Evolutionary conservation across 2,329 filamentous ascomycete species (phyloP).

Genomic region (Teratosphaeria gauchensis): DNA sequence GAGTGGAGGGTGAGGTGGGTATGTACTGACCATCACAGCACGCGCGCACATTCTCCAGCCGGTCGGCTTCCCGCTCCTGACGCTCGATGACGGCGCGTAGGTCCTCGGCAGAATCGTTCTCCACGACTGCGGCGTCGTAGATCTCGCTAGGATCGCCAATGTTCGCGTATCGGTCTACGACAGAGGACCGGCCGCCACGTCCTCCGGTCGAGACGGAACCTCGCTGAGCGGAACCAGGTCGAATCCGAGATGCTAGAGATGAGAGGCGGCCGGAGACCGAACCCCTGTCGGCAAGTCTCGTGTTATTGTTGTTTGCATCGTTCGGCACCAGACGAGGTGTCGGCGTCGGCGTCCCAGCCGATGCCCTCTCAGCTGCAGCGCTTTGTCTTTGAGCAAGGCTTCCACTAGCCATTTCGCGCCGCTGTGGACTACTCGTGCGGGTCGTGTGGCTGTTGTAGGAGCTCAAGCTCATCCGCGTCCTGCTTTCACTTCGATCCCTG

Average conservation of each 20-base stretch:
- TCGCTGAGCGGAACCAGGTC: conserved; percentile 13
- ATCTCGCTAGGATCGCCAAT: conserved; percentile 20
- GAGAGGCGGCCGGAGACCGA: conserved; percentile 28
- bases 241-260: conserved; percentile 15
- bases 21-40: conserved; percentile 82
- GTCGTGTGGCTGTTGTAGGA: conserved; percentile 46
- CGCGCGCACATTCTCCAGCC: conserved; percentile 87
- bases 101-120: conserved; percentile 61
- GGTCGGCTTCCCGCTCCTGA: conserved; percentile 65
- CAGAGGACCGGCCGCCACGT: conserved; percentile 3
- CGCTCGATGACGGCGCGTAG: conserved; percentile 67
- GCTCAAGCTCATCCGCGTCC: conserved; percentile 22
- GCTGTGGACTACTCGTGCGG: conserved; percentile 53
- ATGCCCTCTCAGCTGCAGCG: not conserved
- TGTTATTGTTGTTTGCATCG: not conserved
- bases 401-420: conserved; percentile 7
- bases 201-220: conserved; percentile 7
- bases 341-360: conserved; percentile 7
- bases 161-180: not conserved
- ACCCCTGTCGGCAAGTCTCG: not conserved
- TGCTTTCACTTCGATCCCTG: conserved; percentile 30
- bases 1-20: not conserved
- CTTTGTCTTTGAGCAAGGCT: conserved; percentile 6
- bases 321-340: conserved; percentile 1
- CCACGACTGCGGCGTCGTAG: conserved; percentile 48